Conservation (phyloP, 768 basidiomycete species). For the Rhodotorula toruloides region DNA sequence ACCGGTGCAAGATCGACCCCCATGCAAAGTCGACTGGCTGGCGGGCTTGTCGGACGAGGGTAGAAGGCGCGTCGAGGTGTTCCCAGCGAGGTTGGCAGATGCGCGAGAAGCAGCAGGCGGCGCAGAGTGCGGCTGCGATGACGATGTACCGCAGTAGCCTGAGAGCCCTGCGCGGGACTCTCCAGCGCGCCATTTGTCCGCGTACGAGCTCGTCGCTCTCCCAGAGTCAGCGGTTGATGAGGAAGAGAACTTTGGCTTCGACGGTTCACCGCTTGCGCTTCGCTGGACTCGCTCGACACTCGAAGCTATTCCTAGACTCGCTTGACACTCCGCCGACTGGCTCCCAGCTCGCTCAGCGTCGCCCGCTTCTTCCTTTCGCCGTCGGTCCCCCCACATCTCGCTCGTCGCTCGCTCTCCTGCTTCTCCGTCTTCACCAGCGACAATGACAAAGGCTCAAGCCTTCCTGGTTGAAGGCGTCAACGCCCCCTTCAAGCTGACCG, state of each 20-base stretch:
- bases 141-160: conserved; percentile 11
- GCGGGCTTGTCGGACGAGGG: background rate
- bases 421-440: too few relatives aligned
- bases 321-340: background rate
- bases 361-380: too few relatives aligned
- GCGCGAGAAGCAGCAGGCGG: conserved; percentile 14
- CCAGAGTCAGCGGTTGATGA: too few relatives aligned
- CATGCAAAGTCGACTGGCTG: conserved; percentile 31
- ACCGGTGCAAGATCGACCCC: conserved; percentile 36
- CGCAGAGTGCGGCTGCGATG: conserved; percentile 11
- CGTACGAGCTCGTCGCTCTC: background rate
- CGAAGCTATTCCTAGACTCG: background rate
- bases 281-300: too few relatives aligned
- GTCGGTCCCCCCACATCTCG: too few relatives aligned
- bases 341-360: background rate
- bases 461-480: background rate
- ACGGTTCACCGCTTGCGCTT: too few relatives aligned
- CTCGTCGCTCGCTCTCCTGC: background rate
- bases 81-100: conserved; percentile 1
- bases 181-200: conserved; percentile 6
- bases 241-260: too few relatives aligned
- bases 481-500: conserved; percentile 16
- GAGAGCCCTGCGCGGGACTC: conserved; percentile 17
- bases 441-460: conserved; percentile 11
- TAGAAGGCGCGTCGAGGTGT: background rate